These are phyloP conservation scores for Suillus americanus DNA, from an alignment of 768 basidiomycete species.

Conservation along the genomic window DNA sequence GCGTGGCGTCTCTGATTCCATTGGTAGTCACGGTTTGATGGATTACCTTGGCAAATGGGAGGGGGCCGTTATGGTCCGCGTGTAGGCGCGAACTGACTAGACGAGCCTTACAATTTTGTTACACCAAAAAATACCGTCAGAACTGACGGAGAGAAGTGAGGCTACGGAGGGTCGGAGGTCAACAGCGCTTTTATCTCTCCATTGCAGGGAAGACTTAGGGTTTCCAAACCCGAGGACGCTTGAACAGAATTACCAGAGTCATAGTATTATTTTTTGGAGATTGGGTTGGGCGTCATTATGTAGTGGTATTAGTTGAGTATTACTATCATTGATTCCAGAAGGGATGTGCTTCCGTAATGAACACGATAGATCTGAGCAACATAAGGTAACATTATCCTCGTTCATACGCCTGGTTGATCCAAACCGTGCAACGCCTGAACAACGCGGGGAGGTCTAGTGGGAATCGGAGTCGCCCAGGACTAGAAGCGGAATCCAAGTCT, in stretches of 20 bases:
- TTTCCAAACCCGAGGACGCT: not conserved
- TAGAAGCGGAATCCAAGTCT: not conserved
- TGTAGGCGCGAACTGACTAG: not conserved
- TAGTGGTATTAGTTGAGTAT: slow-evolving; percentile 9
- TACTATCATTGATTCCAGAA: slow-evolving; percentile 7
- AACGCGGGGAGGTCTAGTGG: slow-evolving; percentile 7
- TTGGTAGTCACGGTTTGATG: slow-evolving; percentile 6
- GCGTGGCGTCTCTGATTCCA: slow-evolving; percentile 53
- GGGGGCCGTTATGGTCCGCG: not conserved
- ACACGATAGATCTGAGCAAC: not conserved
- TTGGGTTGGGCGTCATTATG: not conserved
- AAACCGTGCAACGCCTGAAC: slow-evolving; percentile 14
- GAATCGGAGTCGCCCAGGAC: slow-evolving; percentile 1
- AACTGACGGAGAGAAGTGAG: not conserved
- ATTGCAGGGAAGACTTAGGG: not conserved
- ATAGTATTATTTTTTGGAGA: slow-evolving; percentile 5
- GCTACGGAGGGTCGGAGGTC: not conserved
- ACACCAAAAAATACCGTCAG: not conserved
- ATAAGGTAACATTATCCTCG: slow-evolving; percentile 8
- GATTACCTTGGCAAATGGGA: not conserved
- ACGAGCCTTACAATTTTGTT: not conserved
- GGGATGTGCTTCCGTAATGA: slow-evolving; percentile 11
- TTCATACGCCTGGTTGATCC: slow-evolving; percentile 15
- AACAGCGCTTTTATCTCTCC: not conserved
- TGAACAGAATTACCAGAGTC: slow-evolving; percentile 7